These are phyloP conservation scores for Xerocomellus dryophilus DNA, from an alignment of 768 basidiomycete species.

Conservation along the genomic window DNA sequence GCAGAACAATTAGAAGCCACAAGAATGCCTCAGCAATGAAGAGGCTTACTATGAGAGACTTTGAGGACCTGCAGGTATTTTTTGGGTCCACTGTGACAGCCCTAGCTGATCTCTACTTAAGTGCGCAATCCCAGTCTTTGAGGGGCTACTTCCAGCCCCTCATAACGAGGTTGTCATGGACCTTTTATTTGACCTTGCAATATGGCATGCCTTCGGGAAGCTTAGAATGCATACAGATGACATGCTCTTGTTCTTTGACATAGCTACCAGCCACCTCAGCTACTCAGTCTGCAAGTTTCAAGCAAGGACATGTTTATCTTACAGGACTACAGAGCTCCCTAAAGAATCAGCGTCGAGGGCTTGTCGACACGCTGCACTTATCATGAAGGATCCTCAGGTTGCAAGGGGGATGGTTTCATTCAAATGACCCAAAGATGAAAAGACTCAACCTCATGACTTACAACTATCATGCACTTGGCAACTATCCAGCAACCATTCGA, in stretches of 20 bases:
- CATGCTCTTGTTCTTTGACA: not conserved
- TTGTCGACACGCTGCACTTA: not conserved
- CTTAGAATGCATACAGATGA: not conserved
- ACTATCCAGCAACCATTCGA: not conserved
- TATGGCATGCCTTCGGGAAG: too few species aligned
- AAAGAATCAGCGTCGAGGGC: not conserved
- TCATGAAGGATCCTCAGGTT: too few species aligned
- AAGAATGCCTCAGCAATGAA: conserved; percentile 36
- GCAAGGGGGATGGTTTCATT: too few species aligned
- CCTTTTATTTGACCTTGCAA: too few species aligned
- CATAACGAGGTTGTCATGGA: too few species aligned
- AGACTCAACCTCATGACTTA: not conserved
- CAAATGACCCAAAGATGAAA: not conserved
- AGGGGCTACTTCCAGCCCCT: too few species aligned
- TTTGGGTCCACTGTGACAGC: too few species aligned
- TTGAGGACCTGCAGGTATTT: conserved; percentile 28
- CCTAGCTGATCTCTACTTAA: too few species aligned
- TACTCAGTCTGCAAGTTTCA: not conserved
- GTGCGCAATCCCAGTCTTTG: too few species aligned
- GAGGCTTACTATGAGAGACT: conserved; percentile 36
- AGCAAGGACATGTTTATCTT: not conserved
- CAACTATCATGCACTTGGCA: not conserved
- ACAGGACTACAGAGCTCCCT: not conserved
- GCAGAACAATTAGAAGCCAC: not conserved
- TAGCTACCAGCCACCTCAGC: not conserved